Evolutionary conservation across 352 stramenopile species (phyloP), one percentile per base, ranked within the genome.

Genomic region (Salisapilia sapeloensis): DNA sequence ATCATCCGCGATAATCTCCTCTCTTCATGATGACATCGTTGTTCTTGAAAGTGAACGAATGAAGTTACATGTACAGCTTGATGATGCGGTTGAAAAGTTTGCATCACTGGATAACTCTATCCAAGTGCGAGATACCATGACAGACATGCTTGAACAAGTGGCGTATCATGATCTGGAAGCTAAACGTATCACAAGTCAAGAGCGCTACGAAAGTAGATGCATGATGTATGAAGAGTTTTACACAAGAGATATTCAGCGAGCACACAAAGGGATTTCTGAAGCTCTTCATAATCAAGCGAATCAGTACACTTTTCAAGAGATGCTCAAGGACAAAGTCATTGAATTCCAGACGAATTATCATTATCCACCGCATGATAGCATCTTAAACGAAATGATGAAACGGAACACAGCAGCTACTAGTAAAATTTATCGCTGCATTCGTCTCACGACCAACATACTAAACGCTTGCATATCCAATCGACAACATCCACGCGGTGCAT

Each of bases 371-470:
- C 46, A 53, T 8, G 56, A 46, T 0, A 20, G 52, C n/a, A 21
- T 76, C 8, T 42, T 83, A 14, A 61, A 74, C 14, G 56, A 50
- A 5, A 34, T 83, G 23, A 59, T 59, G 2, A 72, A 70, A 37
- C 50, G 67, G 9, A 61, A 83, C 39, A 66, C 63, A n/a, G 37
- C 47, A 6, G 61, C 56, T 9, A 62, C 77, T 46, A 53, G 40
- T 16, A 60, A 59, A 33, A 75, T 83, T 40, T 83, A 83, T 40
- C 55, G 57, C 15, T 51, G 53, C n/a, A 83, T 83, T 22, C 61
- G 63, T 1, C 42, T 83, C 15, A 51, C 61, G 2, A 80, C 63
- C 14, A 61, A 79, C 25, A 69, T 83, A 13, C 52, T 83, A 18
- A 78, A 64, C 35, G 52, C 61, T 7, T 53, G 38, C 11, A 41